These are phyloP conservation scores for Fusarium foetens DNA, from an alignment of 2,329 filamentous ascomycete genomes.

Conservation along the genomic window DNA sequence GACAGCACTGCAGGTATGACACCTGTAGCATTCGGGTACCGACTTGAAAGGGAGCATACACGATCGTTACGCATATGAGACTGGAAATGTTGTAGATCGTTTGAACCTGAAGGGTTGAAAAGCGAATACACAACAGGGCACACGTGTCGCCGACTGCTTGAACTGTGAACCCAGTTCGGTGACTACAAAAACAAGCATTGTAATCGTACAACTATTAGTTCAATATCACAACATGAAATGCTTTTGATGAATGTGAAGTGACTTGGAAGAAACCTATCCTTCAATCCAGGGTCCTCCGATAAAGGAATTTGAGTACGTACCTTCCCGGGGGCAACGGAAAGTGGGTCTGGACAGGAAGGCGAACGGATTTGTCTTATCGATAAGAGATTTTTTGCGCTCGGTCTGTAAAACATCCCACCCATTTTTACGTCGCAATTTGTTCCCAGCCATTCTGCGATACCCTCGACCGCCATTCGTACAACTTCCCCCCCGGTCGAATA, in stretches of 20 bases:
- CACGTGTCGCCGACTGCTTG: conserved; percentile 35
- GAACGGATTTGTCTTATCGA: conserved; percentile 45
- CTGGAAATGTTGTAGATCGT: background rate
- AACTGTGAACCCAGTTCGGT: conserved; percentile 24
- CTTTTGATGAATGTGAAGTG: background rate
- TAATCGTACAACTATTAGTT: background rate
- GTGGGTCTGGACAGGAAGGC: conserved; percentile 7
- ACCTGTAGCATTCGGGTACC: background rate
- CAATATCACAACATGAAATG: background rate
- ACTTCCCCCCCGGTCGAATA: background rate
- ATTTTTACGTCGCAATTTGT: conserved; percentile 32
- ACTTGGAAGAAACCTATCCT: background rate
- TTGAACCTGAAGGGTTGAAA: conserved; percentile 11
- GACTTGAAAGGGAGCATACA: background rate
- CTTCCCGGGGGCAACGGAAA: background rate
- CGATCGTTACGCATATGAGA: conserved; percentile 24
- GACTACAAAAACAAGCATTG: background rate
- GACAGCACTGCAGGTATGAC: conserved; percentile 28
- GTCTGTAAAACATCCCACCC: conserved; percentile 37
- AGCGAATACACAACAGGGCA: conserved; percentile 28
- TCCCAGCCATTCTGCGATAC: conserved; percentile 33
- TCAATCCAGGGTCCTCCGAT: background rate
- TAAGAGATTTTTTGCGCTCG: conserved; percentile 44
- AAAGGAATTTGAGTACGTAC: conserved; percentile 22
- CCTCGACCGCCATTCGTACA: conserved; percentile 23